These are phyloP conservation scores for Fusarium pseudoanthophilum DNA, from an alignment of 2,329 filamentous ascomycete genomes.

Conservation along the genomic window DNA sequence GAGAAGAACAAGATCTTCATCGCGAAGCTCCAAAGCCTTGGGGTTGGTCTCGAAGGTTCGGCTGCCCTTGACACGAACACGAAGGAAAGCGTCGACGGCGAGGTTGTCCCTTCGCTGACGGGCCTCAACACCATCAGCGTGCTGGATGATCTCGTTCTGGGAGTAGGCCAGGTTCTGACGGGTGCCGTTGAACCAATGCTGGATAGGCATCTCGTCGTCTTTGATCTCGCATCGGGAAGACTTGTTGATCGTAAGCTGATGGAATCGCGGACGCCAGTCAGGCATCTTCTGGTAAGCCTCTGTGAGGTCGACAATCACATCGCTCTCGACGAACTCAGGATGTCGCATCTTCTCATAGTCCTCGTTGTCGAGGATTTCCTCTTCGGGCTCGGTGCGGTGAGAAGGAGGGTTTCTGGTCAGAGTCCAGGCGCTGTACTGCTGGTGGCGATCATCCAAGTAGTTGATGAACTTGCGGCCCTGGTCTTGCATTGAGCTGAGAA, in stretches of 20 bases:
- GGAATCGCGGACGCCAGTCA: constrained; percentile 50
- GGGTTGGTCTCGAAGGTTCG: constrained; percentile 50
- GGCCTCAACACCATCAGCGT: constrained; percentile 50
- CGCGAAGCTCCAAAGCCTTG: constrained; percentile 42
- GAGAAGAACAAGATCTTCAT: constrained; percentile 49
- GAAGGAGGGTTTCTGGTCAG: constrained; percentile 52
- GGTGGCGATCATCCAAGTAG: constrained; percentile 51
- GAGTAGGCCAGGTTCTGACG: constrained; percentile 48
- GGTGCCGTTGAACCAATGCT: constrained; percentile 51
- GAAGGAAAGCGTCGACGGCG: constrained; percentile 49
- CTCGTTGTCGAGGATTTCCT: constrained; percentile 48
- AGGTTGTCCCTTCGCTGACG: constrained; percentile 53
- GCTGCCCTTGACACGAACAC: constrained; percentile 49
- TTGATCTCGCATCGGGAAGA: constrained; percentile 45
- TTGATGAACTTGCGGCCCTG: constrained; percentile 50
- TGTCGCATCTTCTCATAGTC: constrained; percentile 51
- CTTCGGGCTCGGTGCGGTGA: constrained; percentile 42
- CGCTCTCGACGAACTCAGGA: constrained; percentile 54
- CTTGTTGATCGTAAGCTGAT: constrained; percentile 47
- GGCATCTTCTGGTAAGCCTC: constrained; percentile 54
- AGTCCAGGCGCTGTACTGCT: constrained; percentile 56
- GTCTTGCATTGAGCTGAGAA: constrained; percentile 48
- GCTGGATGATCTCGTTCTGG: constrained; percentile 51
- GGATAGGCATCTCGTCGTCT: constrained; percentile 52
- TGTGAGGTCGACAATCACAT: constrained; percentile 56